Conservation (phyloP, 441 rosid genomes). For the Gossypium schwendimanii region DNA sequence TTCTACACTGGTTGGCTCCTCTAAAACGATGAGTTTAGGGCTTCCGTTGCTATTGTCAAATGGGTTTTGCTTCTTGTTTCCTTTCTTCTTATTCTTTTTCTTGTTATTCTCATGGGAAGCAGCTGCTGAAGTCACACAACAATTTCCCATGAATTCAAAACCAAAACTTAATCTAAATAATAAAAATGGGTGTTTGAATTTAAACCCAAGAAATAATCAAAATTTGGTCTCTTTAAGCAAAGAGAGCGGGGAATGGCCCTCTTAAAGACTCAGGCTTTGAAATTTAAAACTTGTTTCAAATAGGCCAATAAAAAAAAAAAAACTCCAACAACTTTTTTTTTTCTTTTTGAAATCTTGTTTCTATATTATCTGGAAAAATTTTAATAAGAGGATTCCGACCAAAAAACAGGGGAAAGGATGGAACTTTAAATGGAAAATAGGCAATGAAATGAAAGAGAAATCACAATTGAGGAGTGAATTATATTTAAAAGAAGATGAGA, state of each 20-base stretch:
- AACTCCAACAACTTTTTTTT: neutral
- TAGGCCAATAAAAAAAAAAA: neutral
- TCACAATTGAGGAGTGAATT: neutral
- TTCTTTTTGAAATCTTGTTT: neutral
- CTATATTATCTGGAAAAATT: neutral
- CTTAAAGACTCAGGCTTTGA: neutral
- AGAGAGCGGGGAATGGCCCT: neutral
- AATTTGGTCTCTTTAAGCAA: constrained; percentile 1
- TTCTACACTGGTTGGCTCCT: constrained; percentile 51
- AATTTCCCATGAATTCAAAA: constrained; percentile 58
- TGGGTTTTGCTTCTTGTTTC: constrained; percentile 61
- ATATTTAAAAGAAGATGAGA: neutral
- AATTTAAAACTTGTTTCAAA: neutral
- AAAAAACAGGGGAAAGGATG: neutral
- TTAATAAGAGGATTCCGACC: neutral
- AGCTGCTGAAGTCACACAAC: constrained; percentile 39
- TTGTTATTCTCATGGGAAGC: constrained; percentile 22
- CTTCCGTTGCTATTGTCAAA: constrained; percentile 40
- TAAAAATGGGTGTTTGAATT: neutral
- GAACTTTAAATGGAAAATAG: neutral
- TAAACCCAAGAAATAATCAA: constrained; percentile 8
- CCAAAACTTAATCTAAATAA: neutral
- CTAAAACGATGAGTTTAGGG: constrained; percentile 40
- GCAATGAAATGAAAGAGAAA: neutral
- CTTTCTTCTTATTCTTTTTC: constrained; percentile 26